Percentiles rank a stretch among this genome's conserved stretches.
Conservation (phyloP, 2,329 filamentous ascomycete species). For the Phialocephala subalpina region DNA sequence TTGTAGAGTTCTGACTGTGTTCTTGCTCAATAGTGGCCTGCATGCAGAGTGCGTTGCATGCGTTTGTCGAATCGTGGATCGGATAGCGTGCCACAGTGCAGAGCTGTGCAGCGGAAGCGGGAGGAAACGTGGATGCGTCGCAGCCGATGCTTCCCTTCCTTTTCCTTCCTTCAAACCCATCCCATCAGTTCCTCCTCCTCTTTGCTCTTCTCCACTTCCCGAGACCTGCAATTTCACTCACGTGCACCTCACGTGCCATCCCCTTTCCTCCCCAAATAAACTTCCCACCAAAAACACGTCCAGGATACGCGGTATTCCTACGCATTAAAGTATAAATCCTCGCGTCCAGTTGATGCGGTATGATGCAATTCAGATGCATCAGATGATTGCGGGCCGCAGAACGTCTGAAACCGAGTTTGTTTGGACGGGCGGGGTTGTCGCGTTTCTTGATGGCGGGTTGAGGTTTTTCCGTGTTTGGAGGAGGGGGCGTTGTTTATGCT, state of each 20-base stretch:
- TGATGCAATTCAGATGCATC: conserved; percentile 8
- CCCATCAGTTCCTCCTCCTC: not conserved
- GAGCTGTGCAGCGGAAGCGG: not conserved
- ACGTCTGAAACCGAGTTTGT: not conserved
- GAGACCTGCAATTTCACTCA: not conserved
- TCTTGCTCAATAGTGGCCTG: not conserved
- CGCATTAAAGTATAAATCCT: not conserved
- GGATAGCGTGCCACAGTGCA: conserved; percentile 1
- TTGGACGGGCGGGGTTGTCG: not conserved
- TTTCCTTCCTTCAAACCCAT: not conserved
- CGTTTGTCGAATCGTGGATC: not conserved
- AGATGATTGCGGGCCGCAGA: not conserved
- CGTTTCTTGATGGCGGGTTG: not conserved
- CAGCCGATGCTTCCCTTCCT: not conserved
- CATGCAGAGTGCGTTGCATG: conserved; percentile 1
- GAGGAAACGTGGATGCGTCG: not conserved
- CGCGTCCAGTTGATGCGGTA: not conserved
- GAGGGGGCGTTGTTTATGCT: not conserved
- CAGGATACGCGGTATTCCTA: not conserved
- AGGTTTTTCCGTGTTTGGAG: not conserved
- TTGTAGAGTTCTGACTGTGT: not conserved
- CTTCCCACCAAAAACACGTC: not conserved
- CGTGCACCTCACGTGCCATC: not conserved
- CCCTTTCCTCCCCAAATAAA: too few relatives aligned
- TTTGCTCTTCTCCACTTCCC: not conserved